Conservation (phyloP, 2,329 filamentous ascomycete species). For the Zalaria obscura region DNA sequence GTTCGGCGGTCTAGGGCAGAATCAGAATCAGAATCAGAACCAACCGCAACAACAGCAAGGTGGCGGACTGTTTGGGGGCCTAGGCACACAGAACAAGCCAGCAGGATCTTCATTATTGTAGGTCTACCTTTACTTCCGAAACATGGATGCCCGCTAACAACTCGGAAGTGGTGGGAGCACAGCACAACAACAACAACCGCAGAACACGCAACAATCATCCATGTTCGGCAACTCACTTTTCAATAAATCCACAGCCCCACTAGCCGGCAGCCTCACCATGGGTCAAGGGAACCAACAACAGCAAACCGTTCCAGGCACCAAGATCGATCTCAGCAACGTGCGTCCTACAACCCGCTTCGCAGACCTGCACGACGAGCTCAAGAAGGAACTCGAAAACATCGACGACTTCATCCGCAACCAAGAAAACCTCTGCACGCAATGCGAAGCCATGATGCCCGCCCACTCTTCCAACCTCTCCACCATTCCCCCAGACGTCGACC, state of each 20-base stretch:
- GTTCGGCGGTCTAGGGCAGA: conserved; percentile 11
- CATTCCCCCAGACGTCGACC: conserved; percentile 51
- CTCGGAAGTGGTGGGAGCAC: conserved; percentile 16
- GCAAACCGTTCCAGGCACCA: conserved; percentile 47
- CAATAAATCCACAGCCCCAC: conserved; percentile 10
- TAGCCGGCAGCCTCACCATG: conserved; percentile 23
- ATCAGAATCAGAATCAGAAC: conserved; percentile 7
- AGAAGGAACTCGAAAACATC: conserved; percentile 61
- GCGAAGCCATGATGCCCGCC: conserved; percentile 49
- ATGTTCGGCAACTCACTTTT: conserved; percentile 13
- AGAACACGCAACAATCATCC: conserved; percentile 14
- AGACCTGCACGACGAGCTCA: conserved; percentile 70
- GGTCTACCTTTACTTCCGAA: no score
- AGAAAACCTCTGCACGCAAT: conserved; percentile 61
- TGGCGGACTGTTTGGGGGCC: conserved; percentile 21
- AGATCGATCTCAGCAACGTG: conserved; percentile 65
- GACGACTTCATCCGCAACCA: conserved; percentile 71
- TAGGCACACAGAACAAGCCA: conserved; percentile 16
- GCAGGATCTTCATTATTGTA: conserved; percentile 1
- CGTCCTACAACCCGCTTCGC: conserved; percentile 83
- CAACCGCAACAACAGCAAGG: conserved; percentile 1
- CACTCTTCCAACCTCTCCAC: conserved; percentile 51
- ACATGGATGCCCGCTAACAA: no score
- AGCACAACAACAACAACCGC: conserved; percentile 13
- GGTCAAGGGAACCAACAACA: conserved; percentile 35